A percentile compares a stretch with the other conserved stretches of the same genome.
Evolutionary conservation across 805 yeast species (phyloP).

Genomic region (Saccharomyces cerevisiae): DNA sequence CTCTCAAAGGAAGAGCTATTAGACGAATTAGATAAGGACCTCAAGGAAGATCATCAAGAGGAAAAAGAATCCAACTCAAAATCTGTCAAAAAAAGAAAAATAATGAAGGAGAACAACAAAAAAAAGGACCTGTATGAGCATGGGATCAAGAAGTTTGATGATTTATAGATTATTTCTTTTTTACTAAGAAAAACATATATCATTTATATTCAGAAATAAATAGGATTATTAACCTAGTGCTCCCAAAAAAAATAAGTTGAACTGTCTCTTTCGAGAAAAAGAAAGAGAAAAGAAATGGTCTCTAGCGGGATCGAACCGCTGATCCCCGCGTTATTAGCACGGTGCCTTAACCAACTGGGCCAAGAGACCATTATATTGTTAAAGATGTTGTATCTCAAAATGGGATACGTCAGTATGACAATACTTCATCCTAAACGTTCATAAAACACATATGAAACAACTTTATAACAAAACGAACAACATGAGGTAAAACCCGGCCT

Average conservation of each 20-base stretch:
- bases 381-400: too few relatives aligned
- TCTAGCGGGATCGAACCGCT: constrained; percentile 33
- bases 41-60: constrained; percentile 7
- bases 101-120: constrained; percentile 16
- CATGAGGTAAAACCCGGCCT: too few relatives aligned
- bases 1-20: constrained; percentile 27
- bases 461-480: too few relatives aligned
- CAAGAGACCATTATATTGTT: too few relatives aligned
- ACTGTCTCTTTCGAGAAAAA: background rate
- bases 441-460: too few relatives aligned
- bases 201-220: background rate
- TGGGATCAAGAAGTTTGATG: constrained; percentile 61
- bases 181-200: background rate
- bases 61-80: constrained; percentile 3
- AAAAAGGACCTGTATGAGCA: constrained; percentile 37
- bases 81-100: constrained; percentile 3
- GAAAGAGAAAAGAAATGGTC: constrained; percentile 19
- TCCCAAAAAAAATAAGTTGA: too few relatives aligned
- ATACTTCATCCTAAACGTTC: too few relatives aligned
- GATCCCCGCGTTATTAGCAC: constrained; percentile 33
- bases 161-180: constrained; percentile 28
- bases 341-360: constrained; percentile 33
- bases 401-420: too few relatives aligned
- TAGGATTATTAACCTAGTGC: too few relatives aligned
- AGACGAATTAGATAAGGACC: constrained; percentile 26